Evolutionary conservation across 768 basidiomycete genomes (phyloP), one percentile per base, ranked within the genome.

Genomic region (Roridomyces roridus): DNA sequence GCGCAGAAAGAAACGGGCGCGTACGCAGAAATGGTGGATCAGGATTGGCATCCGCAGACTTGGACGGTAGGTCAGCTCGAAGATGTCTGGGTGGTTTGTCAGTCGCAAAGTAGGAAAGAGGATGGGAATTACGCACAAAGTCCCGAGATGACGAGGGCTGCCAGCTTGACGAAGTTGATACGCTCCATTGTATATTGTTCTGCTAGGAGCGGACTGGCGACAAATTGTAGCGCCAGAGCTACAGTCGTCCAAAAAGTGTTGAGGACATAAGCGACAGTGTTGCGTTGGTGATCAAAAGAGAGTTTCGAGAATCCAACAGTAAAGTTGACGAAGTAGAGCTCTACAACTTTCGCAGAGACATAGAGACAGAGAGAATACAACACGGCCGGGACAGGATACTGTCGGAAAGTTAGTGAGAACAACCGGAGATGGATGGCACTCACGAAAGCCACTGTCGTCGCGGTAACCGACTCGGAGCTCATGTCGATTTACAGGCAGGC

Each of bases 281-380:
- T 49, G 6, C 47, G 47, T 12, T 21, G 36, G 25, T 49, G 47
- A n/a, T 49, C 36, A 25, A 49, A 49, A 15, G 47, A 49, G n/a
- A 49, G 47, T 20, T 39, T 39, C 36, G 24, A 17, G 37, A 49
- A 49, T 39, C 25, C 47, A 5, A 49, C 34, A 24, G 47, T 39
- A 20, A 28, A 39, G 7, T 39, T 14, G 11, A 39, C 35, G 4
- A 47, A 23, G 12, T n/a, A 36, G 8, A 37, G 23, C 46, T 46
- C 45, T 34, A 34, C 35, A 9, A 46, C 7, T 23, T 46, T 46
- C 18, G 29, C 45, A 21, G 45, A 46, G 45, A 46, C 29, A 9
- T 46, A 46, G 23, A 46, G 45, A 34, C 21, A n/a, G 3, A 46
- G 45, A 28, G 35, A 46, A 17, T 34, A 46, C 35, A 46, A 21